Percentiles rank a stretch among this genome's conserved stretches.
Evolutionary conservation across 2,329 filamentous ascomycete genomes (phyloP).

Genomic region (Hypoxylon sp.): DNA sequence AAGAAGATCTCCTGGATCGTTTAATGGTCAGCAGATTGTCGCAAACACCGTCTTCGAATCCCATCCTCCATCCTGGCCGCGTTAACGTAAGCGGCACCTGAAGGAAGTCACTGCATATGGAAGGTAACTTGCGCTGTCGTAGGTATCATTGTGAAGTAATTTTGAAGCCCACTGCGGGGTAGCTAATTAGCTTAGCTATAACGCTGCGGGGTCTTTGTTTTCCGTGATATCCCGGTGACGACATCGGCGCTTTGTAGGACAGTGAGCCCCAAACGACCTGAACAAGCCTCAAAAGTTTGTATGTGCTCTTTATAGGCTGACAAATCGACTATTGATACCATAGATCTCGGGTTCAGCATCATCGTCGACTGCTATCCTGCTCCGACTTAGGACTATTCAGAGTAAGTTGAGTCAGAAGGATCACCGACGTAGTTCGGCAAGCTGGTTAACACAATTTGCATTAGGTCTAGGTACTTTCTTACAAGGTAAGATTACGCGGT

Average conservation of each 20-base stretch:
- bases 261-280: conserved; percentile 1
- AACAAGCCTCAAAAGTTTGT: conserved; percentile 6
- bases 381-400: neutral
- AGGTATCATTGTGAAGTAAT: conserved; percentile 11
- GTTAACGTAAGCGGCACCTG: neutral
- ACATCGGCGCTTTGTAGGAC: conserved; percentile 10
- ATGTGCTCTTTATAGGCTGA: neutral
- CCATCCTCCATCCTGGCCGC: neutral
- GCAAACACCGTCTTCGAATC: neutral
- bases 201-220: conserved; percentile 4
- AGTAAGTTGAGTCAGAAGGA: neutral
- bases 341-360: neutral
- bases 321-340: neutral
- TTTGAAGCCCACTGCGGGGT: conserved; percentile 37
- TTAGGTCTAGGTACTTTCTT: conserved; percentile 1
- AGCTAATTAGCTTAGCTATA: conserved; percentile 8
- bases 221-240: conserved; percentile 18
- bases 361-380: neutral
- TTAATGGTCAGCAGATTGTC: neutral
- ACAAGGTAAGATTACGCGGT: neutral
- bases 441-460: neutral
- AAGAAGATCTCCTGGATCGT: neutral
- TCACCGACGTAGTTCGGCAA: conserved; percentile 1
- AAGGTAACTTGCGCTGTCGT: neutral
- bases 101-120: neutral